phyloP scores from a whole-genome alignment of 352 stramenopile species.

The Ophiocytium majus region DNA sequence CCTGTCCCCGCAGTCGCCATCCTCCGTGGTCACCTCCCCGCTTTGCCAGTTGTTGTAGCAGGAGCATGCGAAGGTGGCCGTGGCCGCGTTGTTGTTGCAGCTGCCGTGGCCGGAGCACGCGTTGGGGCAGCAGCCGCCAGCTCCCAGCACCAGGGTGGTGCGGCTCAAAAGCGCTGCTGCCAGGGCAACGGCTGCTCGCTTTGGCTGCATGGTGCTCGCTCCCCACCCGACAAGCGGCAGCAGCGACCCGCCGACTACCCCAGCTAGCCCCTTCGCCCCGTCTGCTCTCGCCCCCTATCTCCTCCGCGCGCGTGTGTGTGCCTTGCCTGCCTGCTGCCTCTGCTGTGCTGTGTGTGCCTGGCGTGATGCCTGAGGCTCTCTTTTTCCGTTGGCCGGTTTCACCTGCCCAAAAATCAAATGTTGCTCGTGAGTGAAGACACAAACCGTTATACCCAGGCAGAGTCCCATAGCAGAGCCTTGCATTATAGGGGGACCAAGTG shows the following conservation, averaged over 20 bases:
- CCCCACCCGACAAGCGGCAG: not conserved
- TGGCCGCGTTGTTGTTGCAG: conserved; percentile 58
- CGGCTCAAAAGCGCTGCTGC: not conserved
- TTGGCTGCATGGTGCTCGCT: not conserved
- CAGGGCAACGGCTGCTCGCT: not conserved
- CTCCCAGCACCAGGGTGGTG: not conserved
- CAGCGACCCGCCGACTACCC: no score
- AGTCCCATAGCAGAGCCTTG: no score
- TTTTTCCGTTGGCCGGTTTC: no score
- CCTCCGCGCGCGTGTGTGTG: no score
- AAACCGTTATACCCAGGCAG: no score
- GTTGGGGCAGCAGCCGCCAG: conserved; percentile 62
- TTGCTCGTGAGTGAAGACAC: not conserved
- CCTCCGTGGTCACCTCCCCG: conserved; percentile 47
- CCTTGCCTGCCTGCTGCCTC: no score
- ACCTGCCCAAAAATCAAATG: no score
- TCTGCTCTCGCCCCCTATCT: no score
- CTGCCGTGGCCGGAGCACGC: conserved; percentile 65
- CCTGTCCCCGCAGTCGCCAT: conserved; percentile 65
- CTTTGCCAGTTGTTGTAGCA: conserved; percentile 67
- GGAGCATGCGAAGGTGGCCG: conserved; percentile 60
- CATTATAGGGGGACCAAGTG: no score
- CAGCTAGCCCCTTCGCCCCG: no score
- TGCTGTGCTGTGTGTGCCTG: no score
- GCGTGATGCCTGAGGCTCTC: no score